Percentiles rank a stretch among this genome's conserved stretches.
Conservation (phyloP, 2,329 filamentous ascomycete genomes). For the Paradendryphiella salina region DNA sequence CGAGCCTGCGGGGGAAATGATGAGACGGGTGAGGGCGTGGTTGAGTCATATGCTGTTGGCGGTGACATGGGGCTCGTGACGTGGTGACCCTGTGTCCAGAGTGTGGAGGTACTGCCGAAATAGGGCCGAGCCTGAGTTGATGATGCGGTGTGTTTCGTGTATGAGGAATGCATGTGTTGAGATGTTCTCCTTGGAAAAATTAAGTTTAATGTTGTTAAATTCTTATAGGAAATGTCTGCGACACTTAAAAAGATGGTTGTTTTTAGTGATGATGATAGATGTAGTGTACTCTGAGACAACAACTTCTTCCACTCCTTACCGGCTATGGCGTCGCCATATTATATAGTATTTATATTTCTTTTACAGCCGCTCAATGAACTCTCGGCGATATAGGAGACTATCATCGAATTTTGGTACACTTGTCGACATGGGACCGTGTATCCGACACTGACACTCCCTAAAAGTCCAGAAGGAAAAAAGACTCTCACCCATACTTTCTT, state of each 20-base stretch:
- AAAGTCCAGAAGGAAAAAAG: background rate
- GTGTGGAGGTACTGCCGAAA: background rate
- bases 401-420: background rate
- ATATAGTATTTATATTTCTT: background rate
- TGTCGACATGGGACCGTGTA: background rate
- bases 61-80: conserved; percentile 18
- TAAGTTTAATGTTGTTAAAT: background rate
- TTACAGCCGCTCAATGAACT: background rate
- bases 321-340: background rate
- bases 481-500: background rate
- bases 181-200: background rate
- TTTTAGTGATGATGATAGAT: background rate
- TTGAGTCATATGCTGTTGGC: conserved; percentile 17
- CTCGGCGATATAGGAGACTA: background rate
- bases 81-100: conserved; percentile 12
- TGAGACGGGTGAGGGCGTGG: conserved; percentile 13
- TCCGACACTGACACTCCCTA: background rate
- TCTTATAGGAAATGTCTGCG: background rate
- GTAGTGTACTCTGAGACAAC: background rate
- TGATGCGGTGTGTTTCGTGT: background rate
- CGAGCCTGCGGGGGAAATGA: background rate
- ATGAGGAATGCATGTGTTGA: background rate
- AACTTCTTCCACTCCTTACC: background rate
- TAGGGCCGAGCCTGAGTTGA: background rate
- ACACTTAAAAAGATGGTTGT: background rate